Conservation (phyloP, 2,329 filamentous ascomycete species). For the Paradendryphiella salina region DNA sequence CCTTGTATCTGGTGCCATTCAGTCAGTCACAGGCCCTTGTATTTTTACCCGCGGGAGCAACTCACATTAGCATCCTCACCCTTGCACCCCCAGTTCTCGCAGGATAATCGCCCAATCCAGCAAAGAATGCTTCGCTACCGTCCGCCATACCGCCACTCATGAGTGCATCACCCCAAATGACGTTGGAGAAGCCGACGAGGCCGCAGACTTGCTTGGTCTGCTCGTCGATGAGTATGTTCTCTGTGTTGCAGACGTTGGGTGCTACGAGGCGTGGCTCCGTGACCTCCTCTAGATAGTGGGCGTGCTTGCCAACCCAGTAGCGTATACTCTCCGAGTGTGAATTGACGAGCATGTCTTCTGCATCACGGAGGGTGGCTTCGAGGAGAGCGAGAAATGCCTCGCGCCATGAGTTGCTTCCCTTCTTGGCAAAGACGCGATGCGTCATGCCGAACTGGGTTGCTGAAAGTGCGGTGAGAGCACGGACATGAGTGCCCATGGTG, state of each 20-base stretch:
- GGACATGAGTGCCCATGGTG: constrained; percentile 48
- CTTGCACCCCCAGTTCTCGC: constrained; percentile 35
- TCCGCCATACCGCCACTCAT: constrained; percentile 54
- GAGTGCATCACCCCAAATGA: constrained; percentile 61
- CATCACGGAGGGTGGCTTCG: constrained; percentile 59
- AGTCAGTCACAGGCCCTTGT: constrained; percentile 9
- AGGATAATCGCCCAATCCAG: constrained; percentile 50
- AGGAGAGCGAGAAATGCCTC: constrained; percentile 57
- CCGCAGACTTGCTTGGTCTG: constrained; percentile 54
- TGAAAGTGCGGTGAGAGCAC: constrained; percentile 51
- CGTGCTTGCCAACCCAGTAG: constrained; percentile 52
- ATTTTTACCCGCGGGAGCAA: background rate
- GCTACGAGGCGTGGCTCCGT: constrained; percentile 57
- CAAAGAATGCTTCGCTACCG: constrained; percentile 48
- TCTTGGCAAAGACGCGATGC: constrained; percentile 52
- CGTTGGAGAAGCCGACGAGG: constrained; percentile 57
- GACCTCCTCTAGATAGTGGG: constrained; percentile 54
- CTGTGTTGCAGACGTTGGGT: constrained; percentile 53
- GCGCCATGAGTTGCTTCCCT: constrained; percentile 56
- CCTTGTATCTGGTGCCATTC: constrained; percentile 46
- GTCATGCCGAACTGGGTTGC: constrained; percentile 57
- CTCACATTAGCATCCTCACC: constrained; percentile 50
- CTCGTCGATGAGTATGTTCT: constrained; percentile 58
- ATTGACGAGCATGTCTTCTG: constrained; percentile 62
- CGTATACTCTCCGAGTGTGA: constrained; percentile 61